These are phyloP conservation scores for Termitomyces sp. DNA, from an alignment of 768 basidiomycete species.

Conservation along the genomic window DNA sequence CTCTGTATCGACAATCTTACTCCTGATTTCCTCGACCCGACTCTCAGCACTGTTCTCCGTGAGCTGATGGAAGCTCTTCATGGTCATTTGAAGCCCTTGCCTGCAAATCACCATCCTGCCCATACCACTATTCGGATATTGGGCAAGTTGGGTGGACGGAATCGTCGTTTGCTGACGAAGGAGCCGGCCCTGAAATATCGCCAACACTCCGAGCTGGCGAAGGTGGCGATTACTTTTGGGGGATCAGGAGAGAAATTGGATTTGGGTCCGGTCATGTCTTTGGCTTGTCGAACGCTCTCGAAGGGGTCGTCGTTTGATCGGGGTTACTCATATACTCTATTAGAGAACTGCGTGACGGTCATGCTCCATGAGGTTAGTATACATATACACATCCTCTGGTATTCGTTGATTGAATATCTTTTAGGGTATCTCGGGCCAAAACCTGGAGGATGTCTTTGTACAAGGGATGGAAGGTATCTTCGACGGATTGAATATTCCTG, in stretches of 20 bases:
- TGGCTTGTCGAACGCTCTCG: constrained; percentile 61
- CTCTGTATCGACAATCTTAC: constrained; percentile 99
- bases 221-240: constrained; percentile 67
- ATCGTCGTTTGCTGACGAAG: constrained; percentile 78
- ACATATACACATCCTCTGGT: not conserved
- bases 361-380: constrained; percentile 68
- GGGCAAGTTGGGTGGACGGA: constrained; percentile 94
- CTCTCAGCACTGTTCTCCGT: constrained; percentile 84
- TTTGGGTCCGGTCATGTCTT: constrained; percentile 54
- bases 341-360: constrained; percentile 68
- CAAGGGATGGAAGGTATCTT: constrained; percentile 71
- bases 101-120: constrained; percentile 83
- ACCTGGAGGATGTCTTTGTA: constrained; percentile 70
- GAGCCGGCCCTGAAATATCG: constrained; percentile 73
- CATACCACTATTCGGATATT: constrained; percentile 95
- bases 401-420: not conserved
- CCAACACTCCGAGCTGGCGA: constrained; percentile 65
- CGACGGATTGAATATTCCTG: constrained; percentile 65
- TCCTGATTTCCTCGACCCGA: constrained; percentile 96
- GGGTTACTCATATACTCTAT: constrained; percentile 54
- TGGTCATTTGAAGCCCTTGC: constrained; percentile 84
- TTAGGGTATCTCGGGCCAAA: constrained; percentile 68
- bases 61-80: constrained; percentile 95
- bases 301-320: constrained; percentile 48
- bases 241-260: constrained; percentile 61